Percentiles rank a stretch among this genome's conserved stretches.
These are phyloP conservation scores for Cystobasidium pallidum DNA, from an alignment of 1,284 basidiomycete genomes.

Conservation along the genomic window DNA sequence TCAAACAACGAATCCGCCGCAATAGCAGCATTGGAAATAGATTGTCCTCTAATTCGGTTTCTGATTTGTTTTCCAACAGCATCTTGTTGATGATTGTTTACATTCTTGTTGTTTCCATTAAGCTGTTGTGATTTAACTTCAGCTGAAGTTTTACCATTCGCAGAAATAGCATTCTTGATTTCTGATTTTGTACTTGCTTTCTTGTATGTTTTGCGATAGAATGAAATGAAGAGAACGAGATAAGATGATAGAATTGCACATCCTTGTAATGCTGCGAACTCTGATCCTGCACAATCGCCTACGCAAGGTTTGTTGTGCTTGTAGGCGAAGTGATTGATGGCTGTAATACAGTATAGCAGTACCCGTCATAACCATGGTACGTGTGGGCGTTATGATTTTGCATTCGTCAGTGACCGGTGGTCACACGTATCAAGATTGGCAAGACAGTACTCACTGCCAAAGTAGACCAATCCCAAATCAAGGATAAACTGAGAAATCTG, in stretches of 20 bases:
- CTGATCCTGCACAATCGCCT: slow-evolving; percentile 84
- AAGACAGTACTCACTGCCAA: slow-evolving; percentile 89
- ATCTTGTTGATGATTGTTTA: too few relatives aligned
- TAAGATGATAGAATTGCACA: slow-evolving; percentile 86
- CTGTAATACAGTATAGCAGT: slow-evolving; percentile 58
- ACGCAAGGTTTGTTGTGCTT: slow-evolving; percentile 65
- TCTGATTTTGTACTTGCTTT: slow-evolving; percentile 37
- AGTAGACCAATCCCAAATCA: slow-evolving; percentile 86
- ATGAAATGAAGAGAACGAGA: slow-evolving; percentile 78
- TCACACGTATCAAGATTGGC: too few relatives aligned
- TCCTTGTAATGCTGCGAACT: slow-evolving; percentile 84
- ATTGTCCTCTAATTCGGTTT: slow-evolving; percentile 20
- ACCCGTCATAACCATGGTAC: slow-evolving; percentile 3
- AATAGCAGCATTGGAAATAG: slow-evolving; percentile 23
- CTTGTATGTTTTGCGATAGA: slow-evolving; percentile 58
- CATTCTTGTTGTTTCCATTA: slow-evolving; percentile 3
- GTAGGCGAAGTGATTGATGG: slow-evolving; percentile 78
- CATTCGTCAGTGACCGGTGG: too few relatives aligned
- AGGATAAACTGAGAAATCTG: slow-evolving; percentile 95
- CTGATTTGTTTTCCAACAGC: not conserved
- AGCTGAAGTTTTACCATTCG: slow-evolving; percentile 24
- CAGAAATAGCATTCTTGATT: slow-evolving; percentile 17
- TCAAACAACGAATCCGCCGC: slow-evolving; percentile 35
- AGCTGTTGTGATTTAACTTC: not conserved
- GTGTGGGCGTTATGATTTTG: too few relatives aligned